Evolutionary conservation across 2,329 filamentous ascomycete genomes (phyloP).

Genomic region (Trichoderma sp.): DNA sequence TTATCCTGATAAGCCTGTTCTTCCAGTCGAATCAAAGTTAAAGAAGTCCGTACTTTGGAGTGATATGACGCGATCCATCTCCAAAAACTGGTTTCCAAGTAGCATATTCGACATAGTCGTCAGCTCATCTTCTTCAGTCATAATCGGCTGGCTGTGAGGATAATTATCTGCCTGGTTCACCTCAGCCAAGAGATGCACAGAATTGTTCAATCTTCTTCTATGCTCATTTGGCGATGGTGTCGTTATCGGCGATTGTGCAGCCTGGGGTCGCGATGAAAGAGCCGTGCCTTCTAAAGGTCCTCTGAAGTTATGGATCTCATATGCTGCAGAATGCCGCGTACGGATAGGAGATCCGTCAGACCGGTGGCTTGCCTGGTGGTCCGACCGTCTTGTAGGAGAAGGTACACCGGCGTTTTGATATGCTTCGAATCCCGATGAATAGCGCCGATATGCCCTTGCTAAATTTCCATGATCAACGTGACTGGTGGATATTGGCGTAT

Average conservation of each 20-base stretch:
- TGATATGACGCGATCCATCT: conserved; percentile 20
- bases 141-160: neutral
- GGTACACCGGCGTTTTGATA: neutral
- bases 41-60: conserved; percentile 12
- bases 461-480: neutral
- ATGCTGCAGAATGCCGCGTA: neutral
- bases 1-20: neutral
- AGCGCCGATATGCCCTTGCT: neutral
- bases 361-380: neutral
- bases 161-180: neutral
- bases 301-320: neutral
- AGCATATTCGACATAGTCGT: conserved; percentile 19
- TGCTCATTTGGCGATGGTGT: neutral
- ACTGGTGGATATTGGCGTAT: neutral
- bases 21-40: conserved; percentile 2
- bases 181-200: neutral
- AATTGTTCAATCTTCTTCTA: neutral
- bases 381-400: conserved; percentile 2
- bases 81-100: conserved; percentile 16
- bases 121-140: conserved; percentile 9
- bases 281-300: neutral
- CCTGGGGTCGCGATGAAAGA: neutral
- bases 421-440: conserved; percentile 7
- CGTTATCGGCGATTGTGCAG: neutral
- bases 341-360: neutral